Evolutionary conservation across 306 rosid species (phyloP).

Genomic region (Echinosophora koreensis): DNA sequence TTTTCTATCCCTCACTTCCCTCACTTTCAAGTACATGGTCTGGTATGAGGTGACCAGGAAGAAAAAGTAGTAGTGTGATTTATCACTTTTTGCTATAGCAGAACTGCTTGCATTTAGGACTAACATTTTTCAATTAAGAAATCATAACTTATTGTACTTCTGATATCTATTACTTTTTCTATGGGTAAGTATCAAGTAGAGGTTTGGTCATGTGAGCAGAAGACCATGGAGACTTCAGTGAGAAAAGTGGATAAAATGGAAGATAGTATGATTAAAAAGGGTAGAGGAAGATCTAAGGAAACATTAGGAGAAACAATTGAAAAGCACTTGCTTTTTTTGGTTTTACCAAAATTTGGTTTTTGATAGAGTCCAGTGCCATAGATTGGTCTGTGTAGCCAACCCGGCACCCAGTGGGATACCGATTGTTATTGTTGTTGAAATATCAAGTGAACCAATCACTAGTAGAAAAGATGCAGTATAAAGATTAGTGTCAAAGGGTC

Average conservation of each 20-base stretch:
- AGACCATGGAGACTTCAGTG: too few species aligned
- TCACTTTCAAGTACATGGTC: background rate
- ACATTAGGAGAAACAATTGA: too few species aligned
- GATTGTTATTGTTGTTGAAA: constrained; percentile 17
- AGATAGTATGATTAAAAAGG: too few species aligned
- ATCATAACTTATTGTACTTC: background rate
- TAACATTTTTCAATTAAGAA: background rate
- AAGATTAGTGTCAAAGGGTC: constrained; percentile 2
- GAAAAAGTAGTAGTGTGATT: background rate
- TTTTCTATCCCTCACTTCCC: background rate
- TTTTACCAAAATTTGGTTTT: too few species aligned
- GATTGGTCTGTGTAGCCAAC: too few species aligned
- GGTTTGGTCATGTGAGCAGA: background rate
- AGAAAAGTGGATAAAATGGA: too few species aligned
- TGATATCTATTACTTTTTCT: background rate
- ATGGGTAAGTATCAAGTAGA: background rate
- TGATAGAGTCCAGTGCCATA: too few species aligned
- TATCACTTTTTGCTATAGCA: background rate
- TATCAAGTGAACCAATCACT: constrained; percentile 6
- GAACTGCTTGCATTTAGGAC: constrained; percentile 27
- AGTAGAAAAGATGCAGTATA: constrained; percentile 24
- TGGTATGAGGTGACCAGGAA: background rate
- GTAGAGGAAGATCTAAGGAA: too few species aligned
- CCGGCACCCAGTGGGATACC: background rate
- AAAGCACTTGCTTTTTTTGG: too few species aligned